These are phyloP conservation scores for Sphagnum contortum DNA, from an alignment of 225 moss, liverwort and hornwort species.

Conservation along the genomic window DNA sequence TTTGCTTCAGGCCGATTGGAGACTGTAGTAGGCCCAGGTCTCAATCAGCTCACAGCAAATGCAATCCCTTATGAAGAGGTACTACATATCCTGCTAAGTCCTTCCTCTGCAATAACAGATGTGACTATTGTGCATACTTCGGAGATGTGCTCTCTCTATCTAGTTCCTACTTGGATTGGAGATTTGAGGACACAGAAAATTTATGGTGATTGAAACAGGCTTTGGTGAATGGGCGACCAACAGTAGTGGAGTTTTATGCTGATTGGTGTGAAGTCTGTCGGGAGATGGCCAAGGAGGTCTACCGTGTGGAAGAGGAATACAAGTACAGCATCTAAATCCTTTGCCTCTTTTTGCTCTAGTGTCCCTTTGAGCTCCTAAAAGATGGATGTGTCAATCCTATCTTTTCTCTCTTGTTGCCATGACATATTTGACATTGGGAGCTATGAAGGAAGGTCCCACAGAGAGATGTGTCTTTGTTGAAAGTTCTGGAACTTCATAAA, in stretches of 20 bases:
- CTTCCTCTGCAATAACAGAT: no score
- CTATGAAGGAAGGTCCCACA: no score
- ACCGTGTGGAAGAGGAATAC: constrained; percentile 85
- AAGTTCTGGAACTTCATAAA: no score
- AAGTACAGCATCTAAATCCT: constrained; percentile 30
- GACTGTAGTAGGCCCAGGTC: constrained; percentile 25
- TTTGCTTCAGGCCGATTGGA: constrained; percentile 44
- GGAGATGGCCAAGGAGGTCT: constrained; percentile 89
- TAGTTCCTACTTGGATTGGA: no score
- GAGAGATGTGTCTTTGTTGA: no score
- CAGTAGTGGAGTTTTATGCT: constrained; percentile 92
- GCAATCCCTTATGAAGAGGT: constrained; percentile 63
- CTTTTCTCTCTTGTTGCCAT: no score
- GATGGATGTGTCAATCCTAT: no score
- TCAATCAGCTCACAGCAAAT: constrained; percentile 42
- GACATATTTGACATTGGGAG: no score
- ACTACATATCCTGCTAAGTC: not conserved
- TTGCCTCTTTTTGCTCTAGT: no score
- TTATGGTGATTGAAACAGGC: constrained; percentile 37
- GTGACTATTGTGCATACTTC: no score
- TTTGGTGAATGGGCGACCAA: constrained; percentile 71
- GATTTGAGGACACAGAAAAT: not conserved
- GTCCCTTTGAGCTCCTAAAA: no score
- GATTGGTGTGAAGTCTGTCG: constrained; percentile 99
- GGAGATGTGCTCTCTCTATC: no score